These are phyloP conservation scores for Termitomyces sp. DNA, from an alignment of 768 basidiomycete genomes.

Conservation along the genomic window DNA sequence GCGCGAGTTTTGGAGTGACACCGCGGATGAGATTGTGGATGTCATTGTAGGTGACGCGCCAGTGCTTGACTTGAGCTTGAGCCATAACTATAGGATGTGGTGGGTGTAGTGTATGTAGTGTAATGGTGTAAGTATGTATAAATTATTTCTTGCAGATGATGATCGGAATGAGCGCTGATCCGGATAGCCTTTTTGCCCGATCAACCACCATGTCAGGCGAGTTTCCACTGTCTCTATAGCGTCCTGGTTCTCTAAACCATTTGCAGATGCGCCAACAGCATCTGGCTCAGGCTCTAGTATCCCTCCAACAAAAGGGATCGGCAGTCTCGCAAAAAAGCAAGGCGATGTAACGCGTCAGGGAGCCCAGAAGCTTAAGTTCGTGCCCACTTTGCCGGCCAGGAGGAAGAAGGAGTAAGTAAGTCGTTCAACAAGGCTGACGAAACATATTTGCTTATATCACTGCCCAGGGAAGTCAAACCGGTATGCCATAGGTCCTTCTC, in stretches of 20 bases:
- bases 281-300: conserved; percentile 23
- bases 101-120: background rate
- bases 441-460: background rate
- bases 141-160: background rate
- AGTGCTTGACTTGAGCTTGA: conserved; percentile 45
- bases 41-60: conserved; percentile 83
- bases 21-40: conserved; percentile 83
- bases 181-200: conserved; percentile 4
- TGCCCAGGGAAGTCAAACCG: conserved; percentile 55
- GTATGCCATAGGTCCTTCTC: conserved; percentile 28
- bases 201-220: conserved; percentile 22
- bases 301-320: conserved; percentile 57
- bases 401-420: conserved; percentile 74
- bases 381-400: conserved; percentile 68
- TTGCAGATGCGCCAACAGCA: conserved; percentile 26
- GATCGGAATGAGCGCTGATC: conserved; percentile 1
- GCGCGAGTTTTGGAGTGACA: conserved; percentile 60
- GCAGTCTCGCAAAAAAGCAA: conserved; percentile 68
- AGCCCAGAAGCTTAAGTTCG: conserved; percentile 73
- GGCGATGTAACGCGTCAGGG: conserved; percentile 70
- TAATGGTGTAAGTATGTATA: background rate
- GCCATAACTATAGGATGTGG: conserved; percentile 5
- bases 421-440: conserved; percentile 4
- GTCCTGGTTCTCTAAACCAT: background rate
- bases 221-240: conserved; percentile 1